Conservation (phyloP, 345 rosid species). For the Stellera chamaejasme region DNA sequence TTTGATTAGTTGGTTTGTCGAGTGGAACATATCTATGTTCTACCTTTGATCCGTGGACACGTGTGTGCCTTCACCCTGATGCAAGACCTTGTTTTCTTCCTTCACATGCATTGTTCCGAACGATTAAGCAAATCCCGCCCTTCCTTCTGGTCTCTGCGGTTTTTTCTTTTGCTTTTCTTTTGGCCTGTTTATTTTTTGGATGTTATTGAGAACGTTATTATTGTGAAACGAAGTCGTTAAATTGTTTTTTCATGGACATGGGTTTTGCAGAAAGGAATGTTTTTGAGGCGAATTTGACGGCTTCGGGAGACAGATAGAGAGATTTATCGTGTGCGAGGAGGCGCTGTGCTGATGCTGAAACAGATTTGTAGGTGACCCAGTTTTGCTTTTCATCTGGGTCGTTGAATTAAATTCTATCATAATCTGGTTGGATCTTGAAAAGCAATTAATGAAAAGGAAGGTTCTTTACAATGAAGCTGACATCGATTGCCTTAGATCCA, state of each 20-base stretch:
- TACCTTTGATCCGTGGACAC: slow-evolving; percentile 6
- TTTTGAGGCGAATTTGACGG: background rate
- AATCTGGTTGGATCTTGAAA: slow-evolving; percentile 16
- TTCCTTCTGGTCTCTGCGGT: no score
- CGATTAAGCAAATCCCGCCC: slow-evolving; percentile 2
- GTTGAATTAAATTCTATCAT: slow-evolving; percentile 14
- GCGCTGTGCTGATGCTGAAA: background rate
- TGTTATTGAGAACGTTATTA: background rate
- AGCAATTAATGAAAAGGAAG: slow-evolving; percentile 21
- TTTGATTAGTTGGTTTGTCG: slow-evolving; percentile 6
- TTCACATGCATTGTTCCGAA: slow-evolving; percentile 1
- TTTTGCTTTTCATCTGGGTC: slow-evolving; percentile 12
- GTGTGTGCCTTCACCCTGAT: slow-evolving; percentile 1
- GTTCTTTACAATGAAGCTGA: slow-evolving; percentile 28
- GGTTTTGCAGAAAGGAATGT: background rate
- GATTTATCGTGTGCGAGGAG: background rate
- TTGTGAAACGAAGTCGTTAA: background rate
- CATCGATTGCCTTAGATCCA: slow-evolving; percentile 37
- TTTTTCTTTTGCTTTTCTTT: background rate
- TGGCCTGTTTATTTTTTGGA: background rate
- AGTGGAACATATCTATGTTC: background rate
- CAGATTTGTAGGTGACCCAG: slow-evolving; percentile 12
- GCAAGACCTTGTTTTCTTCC: background rate
- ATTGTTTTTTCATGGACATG: background rate
- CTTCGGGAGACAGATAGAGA: background rate